Evolutionary conservation across 108 stramenopile genomes (phyloP).

Genomic region (Fistulifera solaris): DNA sequence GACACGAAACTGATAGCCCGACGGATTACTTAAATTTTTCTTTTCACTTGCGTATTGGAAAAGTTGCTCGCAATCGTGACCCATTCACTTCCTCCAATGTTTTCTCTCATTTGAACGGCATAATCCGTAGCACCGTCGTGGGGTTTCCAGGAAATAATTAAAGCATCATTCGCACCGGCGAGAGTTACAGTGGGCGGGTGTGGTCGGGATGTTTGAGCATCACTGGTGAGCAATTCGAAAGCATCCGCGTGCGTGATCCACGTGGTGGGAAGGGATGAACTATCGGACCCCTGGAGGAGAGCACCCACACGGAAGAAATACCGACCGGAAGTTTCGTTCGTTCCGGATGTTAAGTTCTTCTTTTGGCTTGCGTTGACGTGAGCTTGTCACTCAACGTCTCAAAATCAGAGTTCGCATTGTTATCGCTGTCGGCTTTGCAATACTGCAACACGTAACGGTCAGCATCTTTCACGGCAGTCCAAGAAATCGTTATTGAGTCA

Average conservation of each 20-base stretch:
- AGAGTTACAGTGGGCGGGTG: slow-evolving; percentile 27
- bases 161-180: slow-evolving; percentile 29
- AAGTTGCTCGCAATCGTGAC: slow-evolving; percentile 52
- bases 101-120: slow-evolving; percentile 76
- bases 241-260: slow-evolving; percentile 27
- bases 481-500: slow-evolving; percentile 58
- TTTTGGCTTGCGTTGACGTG: slow-evolving; percentile 47
- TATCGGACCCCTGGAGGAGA: no score
- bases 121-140: slow-evolving; percentile 19
- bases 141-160: slow-evolving; percentile 45
- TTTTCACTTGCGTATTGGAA: slow-evolving; percentile 52
- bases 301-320: no score
- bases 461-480: slow-evolving; percentile 30
- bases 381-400: slow-evolving; percentile 44
- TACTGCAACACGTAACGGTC: slow-evolving; percentile 53
- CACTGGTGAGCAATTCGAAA: slow-evolving; percentile 21
- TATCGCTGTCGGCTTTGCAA: slow-evolving; percentile 26
- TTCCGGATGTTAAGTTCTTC: slow-evolving; percentile 43
- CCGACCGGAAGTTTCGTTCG: slow-evolving; percentile 4
- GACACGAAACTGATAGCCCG: slow-evolving; percentile 75
- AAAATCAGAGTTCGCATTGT: slow-evolving; percentile 36
- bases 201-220: slow-evolving; percentile 27
- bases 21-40: slow-evolving; percentile 54
- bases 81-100: slow-evolving; percentile 49
- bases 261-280: background rate